A percentile compares a stretch with the other conserved stretches of the same genome.
Conservation (phyloP, 257 asterid genomes). For the Linaria vulgaris region DNA sequence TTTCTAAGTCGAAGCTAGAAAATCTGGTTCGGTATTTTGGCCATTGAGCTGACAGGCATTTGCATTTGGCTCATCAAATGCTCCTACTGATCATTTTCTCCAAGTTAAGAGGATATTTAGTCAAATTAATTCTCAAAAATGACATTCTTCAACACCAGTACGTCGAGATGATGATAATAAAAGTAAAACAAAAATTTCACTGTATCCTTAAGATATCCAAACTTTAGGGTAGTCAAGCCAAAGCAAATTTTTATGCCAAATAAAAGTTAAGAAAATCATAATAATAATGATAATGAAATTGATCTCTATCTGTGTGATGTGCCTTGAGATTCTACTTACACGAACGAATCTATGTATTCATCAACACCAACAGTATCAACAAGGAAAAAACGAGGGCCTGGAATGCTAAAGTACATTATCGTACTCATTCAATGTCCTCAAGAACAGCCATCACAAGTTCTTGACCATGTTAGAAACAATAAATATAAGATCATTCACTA, state of each 20-base stretch:
- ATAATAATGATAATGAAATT: too few relatives aligned
- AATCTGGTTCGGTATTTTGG: slow-evolving; percentile 7
- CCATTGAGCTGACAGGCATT: slow-evolving; percentile 12
- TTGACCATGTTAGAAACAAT: slow-evolving; percentile 6
- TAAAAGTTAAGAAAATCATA: neutral
- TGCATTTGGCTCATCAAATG: slow-evolving; percentile 19
- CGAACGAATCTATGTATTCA: neutral
- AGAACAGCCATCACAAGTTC: slow-evolving; percentile 12
- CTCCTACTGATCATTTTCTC: slow-evolving; percentile 3
- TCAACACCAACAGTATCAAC: neutral
- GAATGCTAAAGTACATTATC: neutral
- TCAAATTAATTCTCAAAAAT: neutral
- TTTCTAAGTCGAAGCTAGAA: slow-evolving; percentile 11
- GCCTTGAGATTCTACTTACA: slow-evolving; percentile 3
- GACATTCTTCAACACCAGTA: slow-evolving; percentile 18
- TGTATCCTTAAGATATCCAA: neutral
- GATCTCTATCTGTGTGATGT: neutral
- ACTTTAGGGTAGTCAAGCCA: neutral
- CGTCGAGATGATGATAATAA: slow-evolving; percentile 5
- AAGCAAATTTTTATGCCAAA: neutral
- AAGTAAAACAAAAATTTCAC: slow-evolving; percentile 2
- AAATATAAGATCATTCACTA: neutral
- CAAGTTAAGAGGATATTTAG: slow-evolving; percentile 6
- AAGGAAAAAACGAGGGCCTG: slow-evolving; percentile 1
- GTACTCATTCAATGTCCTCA: slow-evolving; percentile 1